Percentiles rank a stretch among this genome's conserved stretches.
phyloP scores from a whole-genome alignment of 179 eudicot genomes.

The Amaranthus tricolor region DNA sequence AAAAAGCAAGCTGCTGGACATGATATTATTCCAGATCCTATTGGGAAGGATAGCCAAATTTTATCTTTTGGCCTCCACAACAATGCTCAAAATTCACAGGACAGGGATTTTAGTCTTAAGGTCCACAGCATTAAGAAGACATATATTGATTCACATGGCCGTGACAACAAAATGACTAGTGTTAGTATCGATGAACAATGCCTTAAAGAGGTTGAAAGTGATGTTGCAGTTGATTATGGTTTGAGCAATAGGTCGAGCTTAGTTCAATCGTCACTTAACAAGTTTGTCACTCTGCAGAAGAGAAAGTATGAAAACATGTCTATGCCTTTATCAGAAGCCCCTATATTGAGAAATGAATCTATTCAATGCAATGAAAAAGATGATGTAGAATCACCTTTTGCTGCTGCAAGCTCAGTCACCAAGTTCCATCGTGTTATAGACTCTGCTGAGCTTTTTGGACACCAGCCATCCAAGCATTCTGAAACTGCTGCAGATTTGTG shows the following conservation, averaged over 20 bases:
- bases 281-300: constrained; percentile 59
- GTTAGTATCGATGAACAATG: constrained; percentile 9
- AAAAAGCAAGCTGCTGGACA: constrained; percentile 29
- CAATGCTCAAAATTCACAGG: constrained; percentile 31
- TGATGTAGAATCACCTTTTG: constrained; percentile 19
- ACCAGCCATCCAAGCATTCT: constrained; percentile 36
- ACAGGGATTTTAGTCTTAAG: constrained; percentile 47
- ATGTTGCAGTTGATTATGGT: constrained; percentile 14
- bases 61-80: constrained; percentile 30
- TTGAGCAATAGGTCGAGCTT: constrained; percentile 32
- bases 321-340: constrained; percentile 67
- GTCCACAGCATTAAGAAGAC: constrained; percentile 40
- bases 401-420: constrained; percentile 26
- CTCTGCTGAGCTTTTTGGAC: constrained; percentile 32
- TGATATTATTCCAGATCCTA: constrained; percentile 17
- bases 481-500: constrained; percentile 25
- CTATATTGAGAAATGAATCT: constrained; percentile 65
- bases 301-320: constrained; percentile 63
- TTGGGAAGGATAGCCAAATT: constrained; percentile 21
- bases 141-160: constrained; percentile 29
- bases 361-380: constrained; percentile 30
- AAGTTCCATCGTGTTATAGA: constrained; percentile 29
- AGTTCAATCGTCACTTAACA: constrained; percentile 59
- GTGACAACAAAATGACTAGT: constrained; percentile 17
- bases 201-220: constrained; percentile 24